A percentile compares a stretch with the other conserved stretches of the same genome.
Conservation (phyloP, 345 rosid species). For the Zanthoxylum bungeanum region DNA sequence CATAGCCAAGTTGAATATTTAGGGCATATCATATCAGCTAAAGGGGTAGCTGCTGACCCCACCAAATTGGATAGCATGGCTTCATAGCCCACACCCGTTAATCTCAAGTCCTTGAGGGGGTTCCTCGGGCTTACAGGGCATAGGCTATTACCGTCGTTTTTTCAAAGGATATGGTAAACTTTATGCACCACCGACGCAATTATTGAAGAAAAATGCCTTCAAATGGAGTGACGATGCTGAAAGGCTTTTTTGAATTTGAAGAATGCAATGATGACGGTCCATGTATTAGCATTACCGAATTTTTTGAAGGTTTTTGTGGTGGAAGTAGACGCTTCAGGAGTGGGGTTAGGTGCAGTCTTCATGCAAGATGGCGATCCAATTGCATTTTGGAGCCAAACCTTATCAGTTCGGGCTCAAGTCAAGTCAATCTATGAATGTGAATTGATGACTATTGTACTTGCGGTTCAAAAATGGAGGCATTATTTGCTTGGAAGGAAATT, state of each 20-base stretch:
- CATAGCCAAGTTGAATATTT: neutral
- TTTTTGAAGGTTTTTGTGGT: neutral
- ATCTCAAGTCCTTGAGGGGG: neutral
- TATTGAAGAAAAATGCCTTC: neutral
- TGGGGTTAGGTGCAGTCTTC: too few species aligned
- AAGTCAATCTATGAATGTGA: too few species aligned
- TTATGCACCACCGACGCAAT: neutral
- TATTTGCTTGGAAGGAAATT: neutral
- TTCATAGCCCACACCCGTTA: neutral
- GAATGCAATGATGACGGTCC: neutral
- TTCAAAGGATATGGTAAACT: neutral
- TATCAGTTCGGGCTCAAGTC: neutral
- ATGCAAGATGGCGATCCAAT: too few species aligned
- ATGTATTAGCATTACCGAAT: neutral
- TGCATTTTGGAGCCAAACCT: neutral
- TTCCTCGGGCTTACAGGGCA: neutral
- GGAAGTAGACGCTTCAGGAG: neutral
- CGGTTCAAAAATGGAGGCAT: neutral
- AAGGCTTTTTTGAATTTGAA: neutral
- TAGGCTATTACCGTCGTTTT: neutral
- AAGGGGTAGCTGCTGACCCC: neutral
- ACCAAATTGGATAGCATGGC: neutral
- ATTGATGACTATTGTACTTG: too few species aligned
- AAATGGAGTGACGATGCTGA: neutral
- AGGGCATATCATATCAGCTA: neutral